Conservation (phyloP, 805 yeast genomes). For the Osmozyma mogii region DNA sequence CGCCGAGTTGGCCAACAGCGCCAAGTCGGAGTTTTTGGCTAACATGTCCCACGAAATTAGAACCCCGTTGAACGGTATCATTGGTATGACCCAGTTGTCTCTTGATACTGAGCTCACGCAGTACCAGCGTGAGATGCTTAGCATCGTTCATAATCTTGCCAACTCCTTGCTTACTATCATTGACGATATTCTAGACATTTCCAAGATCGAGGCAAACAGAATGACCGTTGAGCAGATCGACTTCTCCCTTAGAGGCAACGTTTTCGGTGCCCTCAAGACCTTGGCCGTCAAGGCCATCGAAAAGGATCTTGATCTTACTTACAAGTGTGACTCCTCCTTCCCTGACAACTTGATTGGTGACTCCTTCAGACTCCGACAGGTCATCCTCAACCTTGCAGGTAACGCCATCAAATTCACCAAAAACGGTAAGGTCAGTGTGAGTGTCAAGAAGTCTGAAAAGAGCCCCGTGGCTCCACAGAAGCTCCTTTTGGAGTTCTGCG, state of each 20-base stretch:
- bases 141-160: conserved; percentile 82
- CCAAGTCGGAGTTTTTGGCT: conserved; percentile 85
- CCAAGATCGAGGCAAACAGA: conserved; percentile 88
- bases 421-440: conserved; percentile 71
- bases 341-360: conserved; percentile 85
- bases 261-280: conserved; percentile 84
- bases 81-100: conserved; percentile 87
- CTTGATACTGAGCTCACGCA: conserved; percentile 84
- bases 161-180: conserved; percentile 79
- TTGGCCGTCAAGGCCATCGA: conserved; percentile 86
- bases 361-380: conserved; percentile 82
- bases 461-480: conserved; percentile 31
- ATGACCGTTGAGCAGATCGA: conserved; percentile 91
- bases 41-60: conserved; percentile 80
- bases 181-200: conserved; percentile 85
- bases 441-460: conserved; percentile 49
- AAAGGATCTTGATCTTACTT: conserved; percentile 70
- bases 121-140: conserved; percentile 85
- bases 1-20: conserved; percentile 82
- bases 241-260: conserved; percentile 78
- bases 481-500: conserved; percentile 69
- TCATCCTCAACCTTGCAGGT: conserved; percentile 78
- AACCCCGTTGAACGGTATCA: conserved; percentile 89
- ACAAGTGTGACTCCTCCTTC: conserved; percentile 79
- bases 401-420: conserved; percentile 86